Conservation (phyloP, 2,329 filamentous ascomycete genomes). For the Tolypocladium pustulatum region DNA sequence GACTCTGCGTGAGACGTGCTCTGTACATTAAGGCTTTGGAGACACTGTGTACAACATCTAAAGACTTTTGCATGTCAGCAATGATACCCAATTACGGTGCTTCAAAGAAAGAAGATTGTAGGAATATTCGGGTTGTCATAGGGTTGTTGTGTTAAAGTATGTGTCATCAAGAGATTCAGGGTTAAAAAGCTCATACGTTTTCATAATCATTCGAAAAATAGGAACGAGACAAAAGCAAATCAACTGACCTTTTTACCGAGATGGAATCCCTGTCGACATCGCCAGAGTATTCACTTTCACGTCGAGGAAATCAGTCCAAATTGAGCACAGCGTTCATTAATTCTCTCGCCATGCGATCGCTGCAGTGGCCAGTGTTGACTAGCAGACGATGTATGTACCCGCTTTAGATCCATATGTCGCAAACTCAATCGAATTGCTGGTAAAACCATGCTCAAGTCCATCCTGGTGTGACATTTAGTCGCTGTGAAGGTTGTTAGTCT, state of each 20-base stretch:
- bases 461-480: conserved; percentile 37
- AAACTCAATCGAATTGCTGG: conserved; percentile 31
- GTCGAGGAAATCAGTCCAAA: neutral
- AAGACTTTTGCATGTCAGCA: conserved; percentile 22
- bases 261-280: neutral
- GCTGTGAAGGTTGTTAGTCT: conserved; percentile 32
- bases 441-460: conserved; percentile 28
- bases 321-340: conserved; percentile 16
- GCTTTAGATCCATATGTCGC: conserved; percentile 29
- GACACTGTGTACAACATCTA: neutral
- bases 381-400: conserved; percentile 38
- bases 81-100: conserved; percentile 20
- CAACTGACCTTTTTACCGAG: conserved; percentile 34
- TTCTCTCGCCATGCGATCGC: conserved; percentile 20
- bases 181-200: conserved; percentile 56
- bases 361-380: conserved; percentile 27
- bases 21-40: neutral
- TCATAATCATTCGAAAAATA: conserved; percentile 42
- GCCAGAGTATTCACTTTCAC: neutral
- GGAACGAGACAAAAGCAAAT: conserved; percentile 6
- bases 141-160: conserved; percentile 35
- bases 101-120: conserved; percentile 8
- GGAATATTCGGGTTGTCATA: conserved; percentile 38
- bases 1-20: conserved; percentile 1
- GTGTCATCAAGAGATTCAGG: conserved; percentile 51